These are phyloP conservation scores for Xylariaceae sp. DNA, from an alignment of 2,329 filamentous ascomycete species.

Conservation along the genomic window DNA sequence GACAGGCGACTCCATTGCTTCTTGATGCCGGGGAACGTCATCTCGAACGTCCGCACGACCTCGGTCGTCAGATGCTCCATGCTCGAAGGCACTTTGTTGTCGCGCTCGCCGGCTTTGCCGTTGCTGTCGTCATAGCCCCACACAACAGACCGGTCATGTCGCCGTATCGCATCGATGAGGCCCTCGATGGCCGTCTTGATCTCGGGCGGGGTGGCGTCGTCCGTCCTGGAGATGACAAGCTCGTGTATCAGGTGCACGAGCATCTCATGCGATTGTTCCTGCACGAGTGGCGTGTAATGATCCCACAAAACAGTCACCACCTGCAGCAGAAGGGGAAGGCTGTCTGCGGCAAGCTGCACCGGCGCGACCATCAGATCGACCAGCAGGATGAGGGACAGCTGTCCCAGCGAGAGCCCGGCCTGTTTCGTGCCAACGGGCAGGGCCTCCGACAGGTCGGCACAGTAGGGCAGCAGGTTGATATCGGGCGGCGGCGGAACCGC, in stretches of 20 bases:
- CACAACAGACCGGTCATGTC: slow-evolving; percentile 75
- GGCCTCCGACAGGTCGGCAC: slow-evolving; percentile 74
- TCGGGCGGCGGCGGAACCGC: slow-evolving; percentile 67
- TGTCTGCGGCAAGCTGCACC: slow-evolving; percentile 70
- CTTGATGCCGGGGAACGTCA: slow-evolving; percentile 79
- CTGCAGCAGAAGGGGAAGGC: slow-evolving; percentile 80
- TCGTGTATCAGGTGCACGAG: slow-evolving; percentile 96
- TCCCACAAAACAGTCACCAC: slow-evolving; percentile 95
- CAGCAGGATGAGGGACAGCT: slow-evolving; percentile 85
- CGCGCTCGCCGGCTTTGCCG: slow-evolving; percentile 65
- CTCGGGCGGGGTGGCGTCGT: slow-evolving; percentile 56
- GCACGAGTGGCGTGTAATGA: slow-evolving; percentile 89
- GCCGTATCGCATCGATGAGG: slow-evolving; percentile 79
- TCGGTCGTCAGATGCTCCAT: slow-evolving; percentile 82
- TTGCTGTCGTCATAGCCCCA: slow-evolving; percentile 96
- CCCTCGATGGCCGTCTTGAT: slow-evolving; percentile 76
- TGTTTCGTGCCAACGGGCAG: slow-evolving; percentile 87
- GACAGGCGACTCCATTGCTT: slow-evolving; percentile 89
- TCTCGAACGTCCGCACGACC: slow-evolving; percentile 78
- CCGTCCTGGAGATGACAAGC: slow-evolving; percentile 74
- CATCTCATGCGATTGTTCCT: slow-evolving; percentile 97
- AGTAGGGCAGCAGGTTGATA: slow-evolving; percentile 72
- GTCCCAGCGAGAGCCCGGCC: slow-evolving; percentile 84
- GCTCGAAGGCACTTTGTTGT: slow-evolving; percentile 74
- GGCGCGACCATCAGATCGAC: slow-evolving; percentile 96